Evolutionary conservation across 2,329 filamentous ascomycete species (phyloP).

Genomic region (Fusarium sp.): DNA sequence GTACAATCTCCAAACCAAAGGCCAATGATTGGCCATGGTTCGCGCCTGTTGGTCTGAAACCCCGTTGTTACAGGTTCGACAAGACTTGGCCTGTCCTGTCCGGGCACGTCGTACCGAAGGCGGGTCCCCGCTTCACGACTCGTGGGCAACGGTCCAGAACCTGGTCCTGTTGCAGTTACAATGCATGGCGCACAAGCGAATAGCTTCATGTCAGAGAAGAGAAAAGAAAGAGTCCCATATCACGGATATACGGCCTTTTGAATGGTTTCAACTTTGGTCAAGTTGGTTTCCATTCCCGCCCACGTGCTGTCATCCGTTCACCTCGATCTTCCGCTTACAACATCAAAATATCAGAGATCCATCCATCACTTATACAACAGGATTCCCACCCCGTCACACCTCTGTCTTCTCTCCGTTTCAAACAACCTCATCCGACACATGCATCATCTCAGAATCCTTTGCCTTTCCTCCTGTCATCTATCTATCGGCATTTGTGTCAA

Average conservation of each 20-base stretch:
- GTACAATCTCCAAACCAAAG: neutral
- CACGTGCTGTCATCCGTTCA: neutral
- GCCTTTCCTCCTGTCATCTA: neutral
- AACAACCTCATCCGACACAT: slow-evolving; percentile 23
- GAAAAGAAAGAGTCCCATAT: neutral
- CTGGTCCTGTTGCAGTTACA: neutral
- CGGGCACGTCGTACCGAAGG: slow-evolving; percentile 31
- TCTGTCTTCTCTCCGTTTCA: slow-evolving; percentile 31
- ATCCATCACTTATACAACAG: neutral
- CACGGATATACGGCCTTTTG: neutral
- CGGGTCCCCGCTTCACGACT: slow-evolving; percentile 9
- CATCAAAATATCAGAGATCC: neutral
- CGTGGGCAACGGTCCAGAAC: neutral
- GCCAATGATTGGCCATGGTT: slow-evolving; percentile 20
- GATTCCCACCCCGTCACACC: slow-evolving; percentile 15
- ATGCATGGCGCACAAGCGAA: neutral
- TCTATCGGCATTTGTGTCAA: neutral
- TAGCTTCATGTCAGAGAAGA: neutral
- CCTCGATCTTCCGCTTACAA: neutral
- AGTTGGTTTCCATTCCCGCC: neutral
- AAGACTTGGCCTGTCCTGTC: slow-evolving; percentile 29
- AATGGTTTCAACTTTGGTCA: neutral
- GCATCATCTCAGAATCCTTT: slow-evolving; percentile 14
- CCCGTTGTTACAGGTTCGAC: slow-evolving; percentile 42
- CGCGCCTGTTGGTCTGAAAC: slow-evolving; percentile 31